phyloP scores from a whole-genome alignment of 2,329 filamentous ascomycete genomes.

The Fusarium neocosmosporiellum region DNA sequence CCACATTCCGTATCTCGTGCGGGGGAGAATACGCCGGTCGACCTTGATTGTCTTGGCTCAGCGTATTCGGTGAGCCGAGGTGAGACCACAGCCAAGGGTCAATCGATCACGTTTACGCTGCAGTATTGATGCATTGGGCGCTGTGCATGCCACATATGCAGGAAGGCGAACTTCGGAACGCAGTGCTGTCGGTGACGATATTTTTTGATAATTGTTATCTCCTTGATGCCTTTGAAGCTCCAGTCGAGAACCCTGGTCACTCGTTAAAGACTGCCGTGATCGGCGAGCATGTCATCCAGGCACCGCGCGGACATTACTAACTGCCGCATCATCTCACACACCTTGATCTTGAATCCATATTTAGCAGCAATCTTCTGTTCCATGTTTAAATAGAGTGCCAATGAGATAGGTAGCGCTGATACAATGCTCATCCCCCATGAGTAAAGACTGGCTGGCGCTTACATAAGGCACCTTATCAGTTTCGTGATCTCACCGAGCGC shows the following conservation, averaged over 20 bases:
- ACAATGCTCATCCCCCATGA: background rate
- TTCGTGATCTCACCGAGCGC: constrained; percentile 20
- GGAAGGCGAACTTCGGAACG: constrained; percentile 18
- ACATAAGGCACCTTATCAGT: constrained; percentile 29
- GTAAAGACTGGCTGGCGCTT: constrained; percentile 6
- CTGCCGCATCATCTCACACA: background rate
- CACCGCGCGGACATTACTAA: background rate
- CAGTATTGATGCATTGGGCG: background rate
- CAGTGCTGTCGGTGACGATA: constrained; percentile 13
- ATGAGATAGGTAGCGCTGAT: background rate
- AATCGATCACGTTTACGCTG: background rate
- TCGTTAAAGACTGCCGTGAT: background rate
- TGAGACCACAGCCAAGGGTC: constrained; percentile 14
- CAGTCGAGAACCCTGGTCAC: background rate
- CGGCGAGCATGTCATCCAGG: background rate
- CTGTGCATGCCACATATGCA: background rate
- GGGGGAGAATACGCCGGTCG: background rate
- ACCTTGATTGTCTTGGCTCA: background rate
- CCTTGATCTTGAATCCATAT: background rate
- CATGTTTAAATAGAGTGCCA: background rate
- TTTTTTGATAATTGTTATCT: constrained; percentile 1
- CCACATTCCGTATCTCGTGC: constrained; percentile 5
- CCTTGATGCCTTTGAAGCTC: background rate
- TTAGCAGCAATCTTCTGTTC: background rate
- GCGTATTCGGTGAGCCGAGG: constrained; percentile 28